Evolutionary conservation across 2,329 filamentous ascomycete genomes (phyloP).

Genomic region (Pyrenophora seminiperda): DNA sequence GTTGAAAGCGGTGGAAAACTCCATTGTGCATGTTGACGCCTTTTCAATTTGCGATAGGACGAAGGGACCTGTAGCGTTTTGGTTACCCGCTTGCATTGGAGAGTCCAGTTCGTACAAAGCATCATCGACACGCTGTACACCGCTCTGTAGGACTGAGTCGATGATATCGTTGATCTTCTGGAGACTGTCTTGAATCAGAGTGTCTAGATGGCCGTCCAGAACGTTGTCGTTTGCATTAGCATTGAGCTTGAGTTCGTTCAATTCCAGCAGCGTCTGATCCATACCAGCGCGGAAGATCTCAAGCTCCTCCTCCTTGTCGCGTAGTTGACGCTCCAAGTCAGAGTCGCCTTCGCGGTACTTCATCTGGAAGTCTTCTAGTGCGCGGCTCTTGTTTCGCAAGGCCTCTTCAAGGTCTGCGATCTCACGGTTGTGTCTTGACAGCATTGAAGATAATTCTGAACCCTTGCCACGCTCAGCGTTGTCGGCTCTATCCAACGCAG

Average conservation of each 20-base stretch:
- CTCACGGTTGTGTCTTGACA: conserved; percentile 95
- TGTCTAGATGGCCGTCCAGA: conserved; percentile 88
- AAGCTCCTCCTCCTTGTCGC: conserved; percentile 95
- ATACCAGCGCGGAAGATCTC: conserved; percentile 98
- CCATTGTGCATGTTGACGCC: conserved; percentile 89
- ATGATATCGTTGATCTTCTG: conserved; percentile 97
- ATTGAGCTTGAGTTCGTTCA: conserved; percentile 78
- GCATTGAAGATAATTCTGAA: conserved; percentile 90
- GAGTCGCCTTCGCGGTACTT: conserved; percentile 80
- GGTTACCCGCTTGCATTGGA: conserved; percentile 97
- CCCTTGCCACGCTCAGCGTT: conserved; percentile 92
- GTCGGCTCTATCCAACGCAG: conserved; percentile 89
- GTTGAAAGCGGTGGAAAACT: conserved; percentile 98
- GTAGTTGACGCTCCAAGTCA: conserved; percentile 82
- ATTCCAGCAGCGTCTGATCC: conserved; percentile 91
- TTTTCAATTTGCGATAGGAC: conserved; percentile 98
- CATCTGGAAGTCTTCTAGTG: conserved; percentile 80
- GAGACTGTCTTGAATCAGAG: conserved; percentile 81
- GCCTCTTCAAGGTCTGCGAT: conserved; percentile 96
- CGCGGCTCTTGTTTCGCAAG: conserved; percentile 81
- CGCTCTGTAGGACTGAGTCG: conserved; percentile 91
- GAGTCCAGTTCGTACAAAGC: conserved; percentile 97
- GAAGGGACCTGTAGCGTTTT: conserved; percentile 93
- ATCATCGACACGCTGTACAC: conserved; percentile 92
- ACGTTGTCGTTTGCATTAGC: conserved; percentile 72